Conservation (phyloP, 371 early-diverging fungal species). For the Mortierella sp. region DNA sequence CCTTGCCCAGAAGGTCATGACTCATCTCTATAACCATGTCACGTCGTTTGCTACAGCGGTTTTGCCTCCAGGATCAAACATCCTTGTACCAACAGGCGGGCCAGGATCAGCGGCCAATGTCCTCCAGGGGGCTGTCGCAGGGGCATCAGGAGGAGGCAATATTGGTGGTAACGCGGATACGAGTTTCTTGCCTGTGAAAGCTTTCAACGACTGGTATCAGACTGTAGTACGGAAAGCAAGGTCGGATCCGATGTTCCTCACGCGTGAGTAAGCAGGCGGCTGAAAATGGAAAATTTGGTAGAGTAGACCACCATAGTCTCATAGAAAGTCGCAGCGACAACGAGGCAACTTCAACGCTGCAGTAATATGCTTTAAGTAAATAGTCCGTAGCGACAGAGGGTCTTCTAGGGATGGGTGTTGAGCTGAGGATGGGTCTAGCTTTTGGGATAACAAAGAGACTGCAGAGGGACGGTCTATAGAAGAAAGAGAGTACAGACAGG, state of each 20-base stretch:
- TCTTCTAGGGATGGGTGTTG: too few species aligned
- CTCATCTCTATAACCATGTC: conserved; percentile 81
- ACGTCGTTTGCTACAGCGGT: conserved; percentile 77
- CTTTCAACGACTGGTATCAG: conserved; percentile 91
- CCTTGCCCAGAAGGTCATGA: conserved; percentile 62
- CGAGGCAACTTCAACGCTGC: too few species aligned
- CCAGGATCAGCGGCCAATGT: conserved; percentile 41
- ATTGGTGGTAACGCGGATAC: conserved; percentile 23
- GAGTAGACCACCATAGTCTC: too few species aligned
- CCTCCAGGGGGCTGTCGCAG: conserved; percentile 2
- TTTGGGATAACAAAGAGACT: too few species aligned
- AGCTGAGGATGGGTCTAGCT: too few species aligned
- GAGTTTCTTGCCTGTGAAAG: conserved; percentile 73
- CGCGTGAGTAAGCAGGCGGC: conserved; percentile 15
- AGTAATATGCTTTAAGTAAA: too few species aligned
- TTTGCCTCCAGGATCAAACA: conserved; percentile 67
- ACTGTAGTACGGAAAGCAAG: conserved; percentile 68
- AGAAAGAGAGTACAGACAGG: too few species aligned
- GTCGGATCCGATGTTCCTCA: conserved; percentile 59
- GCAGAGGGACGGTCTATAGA: too few species aligned
- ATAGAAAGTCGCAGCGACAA: too few species aligned
- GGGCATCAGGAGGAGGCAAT: neutral
- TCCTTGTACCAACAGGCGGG: conserved; percentile 60
- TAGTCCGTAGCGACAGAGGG: too few species aligned
- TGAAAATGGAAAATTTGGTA: neutral